Base-by-base conservation (phyloP, 345 rosid species). In the Triadica sebifera region DNA sequence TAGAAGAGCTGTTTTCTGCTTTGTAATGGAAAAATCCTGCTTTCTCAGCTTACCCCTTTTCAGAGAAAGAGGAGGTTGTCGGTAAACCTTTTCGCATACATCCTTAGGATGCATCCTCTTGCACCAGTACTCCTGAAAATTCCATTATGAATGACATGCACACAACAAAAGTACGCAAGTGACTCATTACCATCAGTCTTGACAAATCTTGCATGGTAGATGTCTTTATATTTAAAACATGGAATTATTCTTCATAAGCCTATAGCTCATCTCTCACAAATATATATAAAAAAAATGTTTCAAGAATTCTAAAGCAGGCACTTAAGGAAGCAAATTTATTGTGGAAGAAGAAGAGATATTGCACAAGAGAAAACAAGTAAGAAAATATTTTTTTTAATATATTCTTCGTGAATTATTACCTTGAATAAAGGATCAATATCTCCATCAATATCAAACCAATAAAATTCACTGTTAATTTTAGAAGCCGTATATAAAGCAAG, bases 121-220 rank as follows among this genome's bases (percentile, higher is more conserved):
- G 89, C 99, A 94, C 99, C 99, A 94, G 79, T 89, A 92, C 82
- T 92, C 97, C 99, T 94, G 88, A 65, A 84, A 77, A 66, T 62
- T 72, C 55, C 87, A 80, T 38, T 70, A 22, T 43, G 71, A 12
- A 22, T 43, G 71, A 12, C 39, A 65, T 64, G 55, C 70, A 39
- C 69, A 63, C 29, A 64, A 39, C 19, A 52, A 10, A 45, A 69
- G 69, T 37, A 64, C 12, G 34, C 72, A 69, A 67, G 71, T 50
- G 65, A 57, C 49, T 34, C 17, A 65, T 24, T 62, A 57, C 62
- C 56, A 73, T 25, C 55, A 41, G 56, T 34, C 72, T n/a, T 67
- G 0, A 52, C 25, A 51, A 50, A 47, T 49, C 34, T 67, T 20
- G 10, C 41, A 72, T 55, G 9, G 62, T 6, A 39, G 74, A 70